Evolutionary conservation across 2,329 filamentous ascomycete species (phyloP).

Genomic region (Penicillium paneum): DNA sequence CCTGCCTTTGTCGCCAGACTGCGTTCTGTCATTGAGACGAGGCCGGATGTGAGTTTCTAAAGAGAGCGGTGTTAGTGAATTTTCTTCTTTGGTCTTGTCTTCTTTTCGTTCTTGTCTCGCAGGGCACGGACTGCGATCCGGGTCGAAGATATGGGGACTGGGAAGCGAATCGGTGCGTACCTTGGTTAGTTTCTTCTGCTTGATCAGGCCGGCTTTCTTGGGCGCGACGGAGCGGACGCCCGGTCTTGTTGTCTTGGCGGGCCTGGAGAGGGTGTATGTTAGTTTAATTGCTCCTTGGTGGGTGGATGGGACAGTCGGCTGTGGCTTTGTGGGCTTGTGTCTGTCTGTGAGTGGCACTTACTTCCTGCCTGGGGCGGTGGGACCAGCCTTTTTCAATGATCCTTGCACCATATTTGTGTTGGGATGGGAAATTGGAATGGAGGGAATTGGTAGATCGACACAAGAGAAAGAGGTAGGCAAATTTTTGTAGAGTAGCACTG

Average conservation of each 20-base stretch:
- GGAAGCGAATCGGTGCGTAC: slow-evolving; percentile 31
- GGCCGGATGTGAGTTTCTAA: slow-evolving; percentile 59
- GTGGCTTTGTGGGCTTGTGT: neutral
- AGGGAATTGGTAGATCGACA: neutral
- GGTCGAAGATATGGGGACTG: neutral
- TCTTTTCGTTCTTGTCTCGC: neutral
- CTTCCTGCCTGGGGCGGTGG: slow-evolving; percentile 40
- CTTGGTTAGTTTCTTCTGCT: slow-evolving; percentile 62
- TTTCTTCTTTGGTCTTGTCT: neutral
- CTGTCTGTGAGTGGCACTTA: neutral
- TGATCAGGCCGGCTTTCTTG: slow-evolving; percentile 60
- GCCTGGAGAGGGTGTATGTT: slow-evolving; percentile 11
- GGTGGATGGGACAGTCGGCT: neutral
- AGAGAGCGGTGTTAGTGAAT: neutral
- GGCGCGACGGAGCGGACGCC: slow-evolving; percentile 64
- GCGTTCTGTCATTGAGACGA: slow-evolving; percentile 65
- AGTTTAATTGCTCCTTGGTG: neutral
- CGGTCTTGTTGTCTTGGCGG: slow-evolving; percentile 51
- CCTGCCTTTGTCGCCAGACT: slow-evolving; percentile 64
- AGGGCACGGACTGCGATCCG: neutral
- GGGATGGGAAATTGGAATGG: neutral
- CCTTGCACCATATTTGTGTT: slow-evolving; percentile 47
- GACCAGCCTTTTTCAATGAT: slow-evolving; percentile 44
- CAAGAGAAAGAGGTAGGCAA: neutral
- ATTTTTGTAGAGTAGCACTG: slow-evolving; percentile 10